Evolutionary conservation across 2,329 filamentous ascomycete species (phyloP).

Genomic region (Colletotrichum sp.): DNA sequence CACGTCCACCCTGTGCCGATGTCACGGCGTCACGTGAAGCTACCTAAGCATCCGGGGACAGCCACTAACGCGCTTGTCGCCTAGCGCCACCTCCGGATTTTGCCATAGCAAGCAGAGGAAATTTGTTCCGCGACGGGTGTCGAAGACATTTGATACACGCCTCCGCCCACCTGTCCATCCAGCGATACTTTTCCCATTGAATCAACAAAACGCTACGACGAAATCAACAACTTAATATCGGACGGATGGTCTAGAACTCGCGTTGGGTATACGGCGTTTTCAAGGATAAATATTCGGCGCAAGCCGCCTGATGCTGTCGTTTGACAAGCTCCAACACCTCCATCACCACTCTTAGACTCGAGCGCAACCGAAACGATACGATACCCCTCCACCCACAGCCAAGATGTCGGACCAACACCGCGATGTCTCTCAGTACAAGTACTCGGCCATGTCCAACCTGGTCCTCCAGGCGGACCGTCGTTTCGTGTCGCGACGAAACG

Average conservation of each 20-base stretch:
- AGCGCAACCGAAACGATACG: constrained; percentile 7
- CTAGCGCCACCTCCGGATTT: constrained; percentile 8
- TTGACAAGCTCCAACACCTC: constrained; percentile 17
- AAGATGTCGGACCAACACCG: constrained; percentile 77
- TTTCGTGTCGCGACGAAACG: constrained; percentile 88
- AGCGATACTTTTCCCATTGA: constrained; percentile 2
- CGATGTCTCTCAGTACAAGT: constrained; percentile 97
- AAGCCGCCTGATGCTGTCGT: constrained; percentile 17
- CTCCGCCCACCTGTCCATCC: neutral
- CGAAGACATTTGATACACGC: constrained; percentile 5
- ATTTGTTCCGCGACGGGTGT: constrained; percentile 15
- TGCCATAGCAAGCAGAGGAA: constrained; percentile 11
- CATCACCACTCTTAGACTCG: neutral
- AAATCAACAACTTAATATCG: neutral
- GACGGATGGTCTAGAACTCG: neutral
- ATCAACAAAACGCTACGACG: neutral
- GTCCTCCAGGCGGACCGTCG: constrained; percentile 99
- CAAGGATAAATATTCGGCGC: constrained; percentile 7
- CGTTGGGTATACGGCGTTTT: constrained; percentile 9
- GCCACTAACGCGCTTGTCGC: neutral
- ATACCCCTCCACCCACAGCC: constrained; percentile 28
- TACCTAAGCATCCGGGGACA: neutral
- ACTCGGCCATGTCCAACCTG: constrained; percentile 99
- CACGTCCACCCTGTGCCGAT: neutral
- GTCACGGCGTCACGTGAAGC: neutral